Conservation (phyloP, 345 rosid species). For the Pseudoturritis turrita region DNA sequence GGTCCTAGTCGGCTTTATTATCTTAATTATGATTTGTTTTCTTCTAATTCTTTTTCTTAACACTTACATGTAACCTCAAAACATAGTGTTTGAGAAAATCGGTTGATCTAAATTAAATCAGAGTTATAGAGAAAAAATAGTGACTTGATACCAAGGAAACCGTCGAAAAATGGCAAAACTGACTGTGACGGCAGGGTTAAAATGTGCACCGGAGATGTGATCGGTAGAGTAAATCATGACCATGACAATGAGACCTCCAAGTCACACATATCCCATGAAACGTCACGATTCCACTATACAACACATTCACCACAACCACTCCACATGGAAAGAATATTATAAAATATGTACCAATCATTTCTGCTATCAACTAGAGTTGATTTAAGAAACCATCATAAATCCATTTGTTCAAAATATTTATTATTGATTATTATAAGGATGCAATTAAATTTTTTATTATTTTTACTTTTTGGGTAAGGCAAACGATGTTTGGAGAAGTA, state of each 20-base stretch:
- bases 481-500: not conserved
- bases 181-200: too few species aligned
- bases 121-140: not conserved
- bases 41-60: not conserved
- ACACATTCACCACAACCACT: constrained; percentile 43
- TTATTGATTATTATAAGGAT: not conserved
- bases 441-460: not conserved
- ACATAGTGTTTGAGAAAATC: not conserved
- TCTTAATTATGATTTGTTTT: too few species aligned
- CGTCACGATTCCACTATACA: constrained; percentile 39
- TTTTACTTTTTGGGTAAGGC: not conserved
- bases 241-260: constrained; percentile 56
- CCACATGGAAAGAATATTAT: constrained; percentile 57
- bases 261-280: constrained; percentile 54
- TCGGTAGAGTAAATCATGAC: too few species aligned
- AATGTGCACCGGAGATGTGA: too few species aligned
- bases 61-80: too few species aligned
- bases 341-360: constrained; percentile 54
- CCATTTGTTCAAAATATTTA: not conserved
- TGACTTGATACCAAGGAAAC: constrained; percentile 40
- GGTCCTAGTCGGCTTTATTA: too few species aligned
- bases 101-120: not conserved
- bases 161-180: constrained; percentile 40
- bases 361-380: too few species aligned
- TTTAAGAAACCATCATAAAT: too few species aligned